A percentile compares a stretch with the other conserved stretches of the same genome.
Conservation (phyloP, 2,329 filamentous ascomycete species). For the Neodidymelliopsis sp. region DNA sequence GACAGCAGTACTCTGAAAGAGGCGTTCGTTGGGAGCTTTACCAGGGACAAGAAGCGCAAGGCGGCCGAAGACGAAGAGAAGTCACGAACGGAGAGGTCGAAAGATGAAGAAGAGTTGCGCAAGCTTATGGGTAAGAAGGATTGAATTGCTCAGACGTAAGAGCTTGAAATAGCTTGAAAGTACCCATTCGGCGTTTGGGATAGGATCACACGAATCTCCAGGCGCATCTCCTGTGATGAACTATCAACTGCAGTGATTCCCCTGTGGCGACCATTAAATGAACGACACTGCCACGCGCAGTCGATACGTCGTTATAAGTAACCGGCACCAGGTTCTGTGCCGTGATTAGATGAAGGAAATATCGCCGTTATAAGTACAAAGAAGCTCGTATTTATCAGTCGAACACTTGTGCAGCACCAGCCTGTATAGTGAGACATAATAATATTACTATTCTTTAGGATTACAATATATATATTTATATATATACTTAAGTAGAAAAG, state of each 20-base stretch:
- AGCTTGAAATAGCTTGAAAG: too few species aligned
- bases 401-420: too few species aligned
- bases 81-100: slow-evolving; percentile 38
- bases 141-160: slow-evolving; percentile 11
- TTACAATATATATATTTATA: too few species aligned
- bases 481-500: too few species aligned
- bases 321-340: slow-evolving; percentile 6
- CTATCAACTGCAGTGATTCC: too few species aligned
- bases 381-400: too few species aligned
- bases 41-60: slow-evolving; percentile 38
- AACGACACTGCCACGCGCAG: slow-evolving; percentile 8
- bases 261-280: too few species aligned
- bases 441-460: too few species aligned
- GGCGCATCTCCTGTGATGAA: too few species aligned
- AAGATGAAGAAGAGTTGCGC: slow-evolving; percentile 49
- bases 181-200: slow-evolving; percentile 1
- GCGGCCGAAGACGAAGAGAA: slow-evolving; percentile 36
- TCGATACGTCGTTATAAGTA: background rate
- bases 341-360: background rate
- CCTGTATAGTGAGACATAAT: too few species aligned
- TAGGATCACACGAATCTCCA: background rate
- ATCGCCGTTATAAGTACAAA: slow-evolving; percentile 6
- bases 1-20: slow-evolving; percentile 43
- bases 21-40: slow-evolving; percentile 42
- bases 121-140: slow-evolving; percentile 48